phyloP scores from a whole-genome alignment of 257 asterid genomes.

The Solanum rostratum region DNA sequence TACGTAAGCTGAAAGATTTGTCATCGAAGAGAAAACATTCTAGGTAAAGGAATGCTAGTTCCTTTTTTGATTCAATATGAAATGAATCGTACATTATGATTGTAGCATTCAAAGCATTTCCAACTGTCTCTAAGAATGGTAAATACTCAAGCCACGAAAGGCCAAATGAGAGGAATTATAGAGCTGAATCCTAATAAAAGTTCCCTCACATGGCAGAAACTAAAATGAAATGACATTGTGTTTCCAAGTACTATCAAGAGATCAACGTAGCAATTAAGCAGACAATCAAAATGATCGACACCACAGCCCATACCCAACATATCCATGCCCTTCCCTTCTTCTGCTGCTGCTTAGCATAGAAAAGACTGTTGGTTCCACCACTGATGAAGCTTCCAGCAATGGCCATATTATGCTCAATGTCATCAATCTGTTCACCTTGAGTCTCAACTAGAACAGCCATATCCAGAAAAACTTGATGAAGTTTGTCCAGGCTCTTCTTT shows the following conservation, averaged over 20 bases:
- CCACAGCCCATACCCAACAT: conserved; percentile 51
- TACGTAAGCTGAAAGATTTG: neutral
- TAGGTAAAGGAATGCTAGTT: neutral
- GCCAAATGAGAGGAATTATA: neutral
- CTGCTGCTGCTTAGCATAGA: conserved; percentile 67
- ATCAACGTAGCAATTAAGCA: conserved; percentile 47
- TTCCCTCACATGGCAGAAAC: neutral
- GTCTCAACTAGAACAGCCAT: conserved; percentile 79
- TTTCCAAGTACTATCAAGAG: conserved; percentile 2
- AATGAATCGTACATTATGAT: neutral
- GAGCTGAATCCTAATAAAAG: neutral
- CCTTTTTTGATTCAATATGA: neutral
- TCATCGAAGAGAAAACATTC: neutral
- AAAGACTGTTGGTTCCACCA: conserved; percentile 70
- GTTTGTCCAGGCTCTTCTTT: conserved; percentile 75
- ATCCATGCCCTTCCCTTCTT: conserved; percentile 33
- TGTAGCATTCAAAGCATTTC: neutral
- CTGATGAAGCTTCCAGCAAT: conserved; percentile 53
- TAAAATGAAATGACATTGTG: neutral
- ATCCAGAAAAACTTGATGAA: conserved; percentile 83
- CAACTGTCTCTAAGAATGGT: neutral
- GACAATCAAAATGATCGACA: conserved; percentile 40
- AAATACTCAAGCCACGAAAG: neutral
- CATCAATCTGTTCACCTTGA: conserved; percentile 59
- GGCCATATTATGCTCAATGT: conserved; percentile 54